Base-by-base conservation (phyloP, 176 grass and related monocot genomes). In the Ananas comosus region DNA sequence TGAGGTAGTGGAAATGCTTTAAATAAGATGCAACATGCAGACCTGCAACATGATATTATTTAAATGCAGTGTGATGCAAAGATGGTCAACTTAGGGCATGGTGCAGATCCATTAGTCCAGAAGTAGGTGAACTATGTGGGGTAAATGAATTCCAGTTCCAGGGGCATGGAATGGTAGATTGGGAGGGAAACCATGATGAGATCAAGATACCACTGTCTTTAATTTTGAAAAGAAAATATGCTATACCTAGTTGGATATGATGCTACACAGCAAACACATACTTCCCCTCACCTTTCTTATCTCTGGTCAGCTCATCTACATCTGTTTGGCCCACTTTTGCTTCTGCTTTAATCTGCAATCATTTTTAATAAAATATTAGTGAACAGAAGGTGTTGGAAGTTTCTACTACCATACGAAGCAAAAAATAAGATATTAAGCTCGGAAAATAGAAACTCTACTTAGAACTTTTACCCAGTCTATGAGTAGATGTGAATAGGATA, bases 71-170 rank as follows among this genome's bases (percentile, higher is more conserved):
- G 10, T 61, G 54, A 59, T 19, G 21, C 9, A 61, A 61, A 61
- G 54, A 73, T 70, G 77, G 85, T 87, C 73, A 77, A 83, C 56
- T 63, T 69, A 50, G 27, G 21, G 18, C 42, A 47, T 72, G 77
- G 65, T 67, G 51, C 48, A 58, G 56, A 77, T 13, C 13, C 18
- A 69, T 1, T 42, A 63, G 51, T 9, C 42, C 18, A 17, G 50
- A n/a, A 78, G 53, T 12, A 64, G 27, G 11, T 58, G 22, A 16
- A 77, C 23, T 1, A 8, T 72, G 69, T 23, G 13, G 23, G 12
- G 5, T 0, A 42, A 75, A 67, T 49, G 33, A 68, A 51, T 48
- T 67, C 17, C 1, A 51, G 67, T 48, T 67, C 17, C 1, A 51
- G 67, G 76, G 67, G 57, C 25, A 53, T 21, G 77, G 56, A 18